Evolutionary conservation across 75 land plant genomes (phyloP).

Genomic region (Pseudotsuga menziesii): DNA sequence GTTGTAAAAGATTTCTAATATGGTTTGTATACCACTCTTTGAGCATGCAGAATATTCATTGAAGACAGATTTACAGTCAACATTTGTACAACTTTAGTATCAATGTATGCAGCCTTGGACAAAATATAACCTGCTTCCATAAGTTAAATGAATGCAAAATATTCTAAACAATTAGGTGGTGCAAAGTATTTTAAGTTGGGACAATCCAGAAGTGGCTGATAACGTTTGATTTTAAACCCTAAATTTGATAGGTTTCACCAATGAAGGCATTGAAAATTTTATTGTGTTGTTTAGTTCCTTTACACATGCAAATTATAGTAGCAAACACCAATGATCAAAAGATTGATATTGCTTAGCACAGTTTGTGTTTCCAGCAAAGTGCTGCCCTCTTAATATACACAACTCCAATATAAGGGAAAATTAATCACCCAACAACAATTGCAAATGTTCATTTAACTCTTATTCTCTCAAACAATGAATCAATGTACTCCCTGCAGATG

Average conservation of each 20-base stretch:
- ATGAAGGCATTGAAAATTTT: neutral
- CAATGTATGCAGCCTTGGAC: neutral
- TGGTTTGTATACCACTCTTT: no score
- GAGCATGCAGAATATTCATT: no score
- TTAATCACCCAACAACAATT: neutral
- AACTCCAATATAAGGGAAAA: neutral
- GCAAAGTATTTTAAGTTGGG: no score
- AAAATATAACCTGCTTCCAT: neutral
- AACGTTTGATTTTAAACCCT: neutral
- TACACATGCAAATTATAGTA: neutral
- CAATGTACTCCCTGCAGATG: slow-evolving; percentile 78
- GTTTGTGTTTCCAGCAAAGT: neutral
- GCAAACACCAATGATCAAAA: neutral
- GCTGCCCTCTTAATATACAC: neutral
- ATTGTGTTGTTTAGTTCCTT: neutral
- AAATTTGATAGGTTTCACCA: neutral
- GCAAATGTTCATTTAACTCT: no score
- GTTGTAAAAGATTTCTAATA: no score
- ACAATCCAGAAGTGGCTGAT: no score
- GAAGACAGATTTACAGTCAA: neutral
- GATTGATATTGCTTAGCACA: neutral
- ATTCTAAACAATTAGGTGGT: neutral
- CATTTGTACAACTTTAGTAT: neutral
- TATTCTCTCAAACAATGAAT: slow-evolving; percentile 13
- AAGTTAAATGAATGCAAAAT: neutral